Evolutionary conservation across 306 rosid species (phyloP).

Genomic region (Trifolium repens): DNA sequence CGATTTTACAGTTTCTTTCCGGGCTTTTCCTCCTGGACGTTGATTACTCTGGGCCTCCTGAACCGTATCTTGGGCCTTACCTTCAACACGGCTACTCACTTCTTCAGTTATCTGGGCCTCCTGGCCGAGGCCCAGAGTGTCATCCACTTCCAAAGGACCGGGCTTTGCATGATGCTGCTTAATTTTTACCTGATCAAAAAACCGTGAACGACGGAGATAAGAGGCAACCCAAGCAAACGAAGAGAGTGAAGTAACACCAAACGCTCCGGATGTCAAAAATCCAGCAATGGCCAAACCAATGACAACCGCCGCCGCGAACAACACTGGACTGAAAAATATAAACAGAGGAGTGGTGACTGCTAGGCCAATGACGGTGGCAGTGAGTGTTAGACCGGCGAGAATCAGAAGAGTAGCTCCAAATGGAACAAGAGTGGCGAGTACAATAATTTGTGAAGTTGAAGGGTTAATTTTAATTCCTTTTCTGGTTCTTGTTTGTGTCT

Average conservation of each 20-base stretch:
- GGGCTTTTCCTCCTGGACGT: background rate
- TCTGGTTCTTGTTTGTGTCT: background rate
- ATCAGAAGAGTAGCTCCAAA: constrained; percentile 57
- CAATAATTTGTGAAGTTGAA: constrained; percentile 46
- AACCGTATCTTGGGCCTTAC: constrained; percentile 27
- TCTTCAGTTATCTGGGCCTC: constrained; percentile 40
- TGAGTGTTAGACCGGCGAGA: constrained; percentile 50
- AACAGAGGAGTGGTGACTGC: constrained; percentile 57
- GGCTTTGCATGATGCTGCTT: constrained; percentile 38
- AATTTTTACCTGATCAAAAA: constrained; percentile 39
- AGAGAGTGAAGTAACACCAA: constrained; percentile 61
- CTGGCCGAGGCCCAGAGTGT: constrained; percentile 15
- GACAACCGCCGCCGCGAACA: constrained; percentile 53
- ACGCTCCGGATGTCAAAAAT: constrained; percentile 61
- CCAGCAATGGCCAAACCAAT: constrained; percentile 54
- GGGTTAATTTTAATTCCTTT: background rate
- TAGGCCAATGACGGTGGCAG: constrained; percentile 53
- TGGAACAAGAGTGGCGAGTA: constrained; percentile 53
- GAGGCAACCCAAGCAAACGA: constrained; percentile 62
- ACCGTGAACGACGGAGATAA: constrained; percentile 39
- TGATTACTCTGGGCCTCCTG: constrained; percentile 16
- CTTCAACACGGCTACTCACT: background rate
- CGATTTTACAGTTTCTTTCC: background rate
- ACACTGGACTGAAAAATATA: constrained; percentile 60
- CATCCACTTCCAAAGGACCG: constrained; percentile 3